These are phyloP conservation scores for Kernera saxatilis DNA, from an alignment of 345 rosid genomes.

Conservation along the genomic window DNA sequence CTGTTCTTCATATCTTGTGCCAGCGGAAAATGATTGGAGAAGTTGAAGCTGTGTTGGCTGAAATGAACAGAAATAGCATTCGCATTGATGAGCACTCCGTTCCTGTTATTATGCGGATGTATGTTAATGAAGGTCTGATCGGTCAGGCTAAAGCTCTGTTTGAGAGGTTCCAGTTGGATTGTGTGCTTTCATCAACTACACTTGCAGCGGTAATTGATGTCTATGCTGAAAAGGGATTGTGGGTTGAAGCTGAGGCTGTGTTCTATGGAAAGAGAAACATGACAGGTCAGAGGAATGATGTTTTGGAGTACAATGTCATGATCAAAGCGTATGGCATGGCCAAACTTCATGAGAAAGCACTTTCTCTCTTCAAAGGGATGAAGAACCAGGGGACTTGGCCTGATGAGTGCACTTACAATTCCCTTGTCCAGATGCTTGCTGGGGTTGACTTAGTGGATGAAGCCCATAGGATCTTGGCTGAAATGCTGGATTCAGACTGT, in stretches of 20 bases:
- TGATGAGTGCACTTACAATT: conserved; percentile 76
- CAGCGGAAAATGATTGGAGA: conserved; percentile 64
- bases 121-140: conserved; percentile 48
- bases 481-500: conserved; percentile 64
- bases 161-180: conserved; percentile 41
- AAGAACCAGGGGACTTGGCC: conserved; percentile 88
- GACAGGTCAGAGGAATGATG: conserved; percentile 46
- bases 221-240: conserved; percentile 73
- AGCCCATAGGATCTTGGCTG: conserved; percentile 58
- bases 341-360: conserved; percentile 72
- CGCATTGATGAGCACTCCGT: conserved; percentile 69
- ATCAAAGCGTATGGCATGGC: conserved; percentile 90
- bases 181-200: conserved; percentile 48
- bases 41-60: conserved; percentile 54
- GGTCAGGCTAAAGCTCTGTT: conserved; percentile 45
- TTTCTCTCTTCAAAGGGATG: conserved; percentile 70
- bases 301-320: conserved; percentile 79
- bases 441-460: conserved; percentile 66
- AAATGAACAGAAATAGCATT: conserved; percentile 48
- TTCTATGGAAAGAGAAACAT: conserved; percentile 49
- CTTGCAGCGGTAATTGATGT: conserved; percentile 68
- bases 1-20: conserved; percentile 67
- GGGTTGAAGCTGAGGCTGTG: conserved; percentile 76
- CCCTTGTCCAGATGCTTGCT: conserved; percentile 76
- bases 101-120: conserved; percentile 69